A percentile compares a stretch with the other conserved stretches of the same genome.
These are phyloP conservation scores for Lodderomyces metapsilosis DNA, from an alignment of 1,139 yeast species.

Conservation along the genomic window DNA sequence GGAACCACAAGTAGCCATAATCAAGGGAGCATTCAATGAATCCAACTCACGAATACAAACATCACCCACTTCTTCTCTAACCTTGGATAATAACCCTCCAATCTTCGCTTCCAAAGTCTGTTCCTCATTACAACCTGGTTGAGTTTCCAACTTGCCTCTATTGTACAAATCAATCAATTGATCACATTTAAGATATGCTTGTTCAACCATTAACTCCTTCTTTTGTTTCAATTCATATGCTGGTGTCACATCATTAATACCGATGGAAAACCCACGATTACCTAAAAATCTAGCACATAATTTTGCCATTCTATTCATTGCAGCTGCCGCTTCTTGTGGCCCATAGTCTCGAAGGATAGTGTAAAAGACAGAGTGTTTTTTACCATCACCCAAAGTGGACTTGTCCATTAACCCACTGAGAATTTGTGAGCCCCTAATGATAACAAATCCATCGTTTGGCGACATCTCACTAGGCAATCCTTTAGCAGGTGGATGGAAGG, in stretches of 20 bases:
- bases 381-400: conserved; percentile 95
- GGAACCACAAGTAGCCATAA: conserved; percentile 99
- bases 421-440: conserved; percentile 86
- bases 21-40: conserved; percentile 89
- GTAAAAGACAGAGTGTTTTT: conserved; percentile 94
- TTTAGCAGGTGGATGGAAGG: conserved; percentile 68
- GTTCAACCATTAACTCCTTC: conserved; percentile 88
- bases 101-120: conserved; percentile 97
- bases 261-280: conserved; percentile 94
- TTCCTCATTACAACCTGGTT: conserved; percentile 98
- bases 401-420: conserved; percentile 97
- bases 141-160: conserved; percentile 90
- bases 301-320: conserved; percentile 99
- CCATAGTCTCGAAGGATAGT: conserved; percentile 95
- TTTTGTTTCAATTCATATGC: conserved; percentile 70
- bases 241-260: conserved; percentile 97
- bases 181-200: conserved; percentile 90
- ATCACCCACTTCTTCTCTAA: conserved; percentile 98
- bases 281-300: conserved; percentile 94
- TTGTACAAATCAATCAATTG: conserved; percentile 79
- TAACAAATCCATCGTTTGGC: conserved; percentile 91
- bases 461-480: conserved; percentile 89
- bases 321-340: conserved; percentile 88
- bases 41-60: conserved; percentile 92
- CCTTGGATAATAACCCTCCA: conserved; percentile 93